Percentiles rank a stretch among this genome's conserved stretches.
These are phyloP conservation scores for Diaporthe citrichinensis DNA, from an alignment of 2,329 filamentous ascomycete genomes.

Conservation along the genomic window DNA sequence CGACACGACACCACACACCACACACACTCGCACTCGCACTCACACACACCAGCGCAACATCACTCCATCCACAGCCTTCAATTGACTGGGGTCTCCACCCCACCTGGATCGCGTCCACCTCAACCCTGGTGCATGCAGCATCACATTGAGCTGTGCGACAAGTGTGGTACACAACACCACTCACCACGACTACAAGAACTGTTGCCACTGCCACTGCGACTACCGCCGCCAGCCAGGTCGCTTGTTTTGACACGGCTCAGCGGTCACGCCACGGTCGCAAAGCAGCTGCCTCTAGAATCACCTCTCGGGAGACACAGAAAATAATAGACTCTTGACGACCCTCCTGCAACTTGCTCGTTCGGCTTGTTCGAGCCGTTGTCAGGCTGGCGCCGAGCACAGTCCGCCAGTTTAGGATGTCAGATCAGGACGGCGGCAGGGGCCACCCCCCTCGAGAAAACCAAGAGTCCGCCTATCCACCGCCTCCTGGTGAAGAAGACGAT, in stretches of 20 bases:
- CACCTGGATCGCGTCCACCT: not conserved
- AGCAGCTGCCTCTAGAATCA: constrained; percentile 14
- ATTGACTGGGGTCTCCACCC: constrained; percentile 16
- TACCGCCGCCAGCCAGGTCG: constrained; percentile 1
- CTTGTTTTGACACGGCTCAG: not conserved
- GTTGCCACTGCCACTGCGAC: not conserved
- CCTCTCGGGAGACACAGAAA: not conserved
- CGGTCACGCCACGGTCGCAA: not conserved
- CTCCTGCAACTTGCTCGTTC: constrained; percentile 12
- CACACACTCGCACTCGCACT: not conserved
- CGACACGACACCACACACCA: constrained; percentile 20
- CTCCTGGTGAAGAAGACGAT: constrained; percentile 59
- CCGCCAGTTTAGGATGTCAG: constrained; percentile 53
- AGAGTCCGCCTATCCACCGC: constrained; percentile 59
- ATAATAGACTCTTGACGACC: not conserved
- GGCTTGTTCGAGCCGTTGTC: constrained; percentile 14
- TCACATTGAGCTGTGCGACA: not conserved
- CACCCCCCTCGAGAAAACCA: constrained; percentile 53
- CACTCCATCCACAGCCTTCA: constrained; percentile 2
- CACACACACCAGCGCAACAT: not conserved
- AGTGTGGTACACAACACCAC: not conserved
- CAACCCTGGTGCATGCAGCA: constrained; percentile 26
- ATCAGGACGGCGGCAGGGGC: constrained; percentile 53
- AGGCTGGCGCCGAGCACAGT: constrained; percentile 50
- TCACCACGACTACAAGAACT: not conserved